Evolutionary conservation across 768 basidiomycete species (phyloP), one percentile per base, ranked within the genome.

Genomic region (Mycena amicta): DNA sequence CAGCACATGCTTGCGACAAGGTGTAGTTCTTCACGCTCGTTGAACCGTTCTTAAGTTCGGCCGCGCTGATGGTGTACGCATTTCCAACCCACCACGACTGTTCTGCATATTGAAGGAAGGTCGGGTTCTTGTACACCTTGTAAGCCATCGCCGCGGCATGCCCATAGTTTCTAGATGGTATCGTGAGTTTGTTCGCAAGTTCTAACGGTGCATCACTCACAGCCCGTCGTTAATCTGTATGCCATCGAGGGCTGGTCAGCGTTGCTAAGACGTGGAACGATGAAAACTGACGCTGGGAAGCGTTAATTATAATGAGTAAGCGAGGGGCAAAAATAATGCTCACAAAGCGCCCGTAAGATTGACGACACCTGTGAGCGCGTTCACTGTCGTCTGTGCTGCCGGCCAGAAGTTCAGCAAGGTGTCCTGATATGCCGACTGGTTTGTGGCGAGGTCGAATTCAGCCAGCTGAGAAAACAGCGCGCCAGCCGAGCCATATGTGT

Each of bases 391-490:
- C 23, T 16, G 6, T 28, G 30, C 29, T 13, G 13, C 47, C 28
- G 55, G n/a, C 46, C 55, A 22, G 50, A 27, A 12, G 55, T 31
- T 27, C 29, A 56, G 47, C 23, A 50, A 29, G 25, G 20, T 16
- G 43, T 50, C 50, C 26, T 59, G 25, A 26, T 62, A 62, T 40
- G 28, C 52, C 18, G 45, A 50, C 27, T 59, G 52, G 18, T 55
- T 58, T 4, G 52, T 55, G 15, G 50, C 52, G 5, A 58, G 37
- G 40, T 62, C 61, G 31, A 62, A 62, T 40, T 62, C 61, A 40
- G 61, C 61, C 52, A 62, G 37, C 27, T 59, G 53, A 16, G 46
- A 51, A 25, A 53, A 55, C 33, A 62, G 29, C 11, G n/a, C 13
- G 5, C 49, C 60, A 43, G 60, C 30, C 5, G 41, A n/a, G 30